phyloP scores from a whole-genome alignment of 2,329 filamentous ascomycete genomes.

The Trichoderma koningii region DNA sequence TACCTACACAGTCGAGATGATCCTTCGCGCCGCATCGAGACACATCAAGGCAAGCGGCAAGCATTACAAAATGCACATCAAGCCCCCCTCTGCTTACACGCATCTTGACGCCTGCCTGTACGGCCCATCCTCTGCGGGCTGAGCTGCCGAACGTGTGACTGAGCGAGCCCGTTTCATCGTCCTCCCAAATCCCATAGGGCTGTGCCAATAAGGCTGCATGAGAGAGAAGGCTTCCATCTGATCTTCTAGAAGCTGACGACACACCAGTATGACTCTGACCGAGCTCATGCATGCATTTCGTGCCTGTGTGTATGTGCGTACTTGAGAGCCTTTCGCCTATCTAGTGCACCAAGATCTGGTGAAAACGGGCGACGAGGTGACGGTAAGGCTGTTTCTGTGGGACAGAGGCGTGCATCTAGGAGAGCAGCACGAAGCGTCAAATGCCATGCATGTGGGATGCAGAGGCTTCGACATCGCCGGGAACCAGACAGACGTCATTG shows the following conservation, averaged over 20 bases:
- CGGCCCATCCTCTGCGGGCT: no score
- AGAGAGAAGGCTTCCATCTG: slow-evolving; percentile 17
- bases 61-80: no score
- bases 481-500: slow-evolving; percentile 4
- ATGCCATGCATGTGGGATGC: background rate
- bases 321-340: background rate
- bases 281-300: background rate
- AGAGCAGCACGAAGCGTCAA: no score
- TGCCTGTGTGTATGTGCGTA: background rate
- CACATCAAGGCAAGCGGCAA: no score
- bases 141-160: no score
- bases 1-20: no score
- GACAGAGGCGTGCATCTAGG: slow-evolving; percentile 7
- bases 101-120: no score
- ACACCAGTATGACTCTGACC: background rate
- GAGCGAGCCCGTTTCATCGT: background rate
- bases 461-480: no score
- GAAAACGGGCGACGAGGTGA: slow-evolving; percentile 2
- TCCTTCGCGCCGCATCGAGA: no score
- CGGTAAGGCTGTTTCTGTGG: slow-evolving; percentile 6
- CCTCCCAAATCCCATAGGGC: slow-evolving; percentile 8
- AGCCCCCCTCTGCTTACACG: no score
- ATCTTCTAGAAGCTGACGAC: slow-evolving; percentile 26
- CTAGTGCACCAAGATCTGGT: slow-evolving; percentile 17
- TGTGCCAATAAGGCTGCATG: slow-evolving; percentile 16